Conservation (phyloP, 2,329 filamentous ascomycete species). For the Botryotinia convoluta region DNA sequence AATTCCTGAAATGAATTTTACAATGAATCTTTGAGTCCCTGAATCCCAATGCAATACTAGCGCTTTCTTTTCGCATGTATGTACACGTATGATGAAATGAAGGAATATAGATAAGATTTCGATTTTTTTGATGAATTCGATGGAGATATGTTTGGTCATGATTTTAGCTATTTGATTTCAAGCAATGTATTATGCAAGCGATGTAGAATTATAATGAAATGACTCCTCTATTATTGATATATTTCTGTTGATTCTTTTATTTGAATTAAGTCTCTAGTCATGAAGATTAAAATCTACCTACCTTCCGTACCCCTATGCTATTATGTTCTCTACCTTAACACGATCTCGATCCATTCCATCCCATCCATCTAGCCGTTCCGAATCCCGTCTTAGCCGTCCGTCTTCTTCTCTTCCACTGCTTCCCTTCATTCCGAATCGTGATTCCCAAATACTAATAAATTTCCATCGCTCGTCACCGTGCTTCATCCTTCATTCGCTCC, state of each 20-base stretch:
- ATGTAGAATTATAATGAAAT: constrained; percentile 17
- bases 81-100: constrained; percentile 2
- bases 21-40: neutral
- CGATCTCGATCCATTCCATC: neutral
- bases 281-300: no score
- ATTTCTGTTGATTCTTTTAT: neutral
- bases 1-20: neutral
- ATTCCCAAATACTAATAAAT: neutral
- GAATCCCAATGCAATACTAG: neutral
- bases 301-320: no score
- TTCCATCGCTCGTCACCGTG: neutral
- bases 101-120: constrained; percentile 10
- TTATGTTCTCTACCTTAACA: no score
- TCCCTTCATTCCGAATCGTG: neutral
- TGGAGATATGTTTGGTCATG: neutral
- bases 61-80: constrained; percentile 3
- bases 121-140: neutral
- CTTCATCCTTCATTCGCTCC: neutral
- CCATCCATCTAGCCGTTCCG: neutral
- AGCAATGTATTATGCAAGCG: constrained; percentile 12
- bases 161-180: neutral
- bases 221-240: constrained; percentile 7
- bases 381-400: neutral
- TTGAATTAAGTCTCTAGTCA: neutral
- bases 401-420: neutral